Conservation (phyloP, 2,329 filamentous ascomycete species). For the Microsporum audouinii region DNA sequence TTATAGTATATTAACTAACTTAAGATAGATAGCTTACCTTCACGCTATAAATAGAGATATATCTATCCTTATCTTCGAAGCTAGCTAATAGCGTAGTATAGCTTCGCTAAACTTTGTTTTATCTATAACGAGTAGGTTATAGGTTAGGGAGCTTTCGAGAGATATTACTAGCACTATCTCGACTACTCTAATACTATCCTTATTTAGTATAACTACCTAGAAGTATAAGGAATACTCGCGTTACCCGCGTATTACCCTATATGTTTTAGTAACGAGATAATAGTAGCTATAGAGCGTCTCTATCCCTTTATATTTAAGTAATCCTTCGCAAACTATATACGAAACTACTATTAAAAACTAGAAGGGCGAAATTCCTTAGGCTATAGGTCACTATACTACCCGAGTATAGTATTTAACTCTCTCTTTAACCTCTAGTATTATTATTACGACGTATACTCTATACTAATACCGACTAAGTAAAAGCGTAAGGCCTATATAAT, state of each 20-base stretch:
- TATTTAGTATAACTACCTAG: constrained; percentile 6
- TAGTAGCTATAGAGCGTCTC: too few relatives aligned
- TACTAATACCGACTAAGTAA: too few relatives aligned
- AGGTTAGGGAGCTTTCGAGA: neutral
- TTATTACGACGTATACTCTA: too few relatives aligned
- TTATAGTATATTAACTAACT: neutral
- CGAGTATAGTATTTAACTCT: neutral
- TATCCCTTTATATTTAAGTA: too few relatives aligned
- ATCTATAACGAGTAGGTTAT: constrained; percentile 6
- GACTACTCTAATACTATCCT: constrained; percentile 5
- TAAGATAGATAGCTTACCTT: neutral
- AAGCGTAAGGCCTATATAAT: too few relatives aligned
- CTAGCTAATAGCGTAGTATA: constrained; percentile 4
- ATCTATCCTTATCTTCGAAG: constrained; percentile 3
- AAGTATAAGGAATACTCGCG: constrained; percentile 4
- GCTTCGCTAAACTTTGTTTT: constrained; percentile 3
- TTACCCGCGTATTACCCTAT: neutral
- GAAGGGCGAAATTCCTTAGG: too few relatives aligned
- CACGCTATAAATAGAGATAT: constrained; percentile 5
- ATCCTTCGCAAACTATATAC: too few relatives aligned
- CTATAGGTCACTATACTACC: too few relatives aligned
- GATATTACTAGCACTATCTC: constrained; percentile 6
- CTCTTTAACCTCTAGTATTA: too few relatives aligned
- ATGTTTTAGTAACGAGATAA: too few relatives aligned
- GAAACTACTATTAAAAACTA: too few relatives aligned